Conservation (phyloP, 441 rosid species). For the Euphorbia corollata region DNA sequence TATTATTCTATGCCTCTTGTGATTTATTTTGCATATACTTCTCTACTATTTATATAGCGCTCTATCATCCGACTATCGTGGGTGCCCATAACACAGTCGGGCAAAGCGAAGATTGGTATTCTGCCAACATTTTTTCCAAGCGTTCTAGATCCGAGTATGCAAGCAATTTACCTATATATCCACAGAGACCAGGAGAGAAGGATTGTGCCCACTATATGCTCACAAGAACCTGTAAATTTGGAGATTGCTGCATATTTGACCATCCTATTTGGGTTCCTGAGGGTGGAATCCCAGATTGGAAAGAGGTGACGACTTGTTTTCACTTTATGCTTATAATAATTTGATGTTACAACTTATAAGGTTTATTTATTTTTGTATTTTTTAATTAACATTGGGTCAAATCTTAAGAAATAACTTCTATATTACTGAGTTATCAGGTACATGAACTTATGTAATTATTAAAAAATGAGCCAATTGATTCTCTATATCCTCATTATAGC, state of each 20-base stretch:
- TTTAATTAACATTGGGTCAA: slow-evolving; percentile 9
- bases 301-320: slow-evolving; percentile 90
- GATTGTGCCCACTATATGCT: slow-evolving; percentile 99
- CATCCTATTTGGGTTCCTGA: slow-evolving; percentile 99
- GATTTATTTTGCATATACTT: slow-evolving; percentile 34
- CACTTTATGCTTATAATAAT: slow-evolving; percentile 34
- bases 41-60: slow-evolving; percentile 72
- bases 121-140: slow-evolving; percentile 67
- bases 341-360: slow-evolving; percentile 18
- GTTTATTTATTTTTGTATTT: slow-evolving; percentile 11
- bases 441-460: slow-evolving; percentile 9
- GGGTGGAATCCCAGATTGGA: slow-evolving; percentile 99
- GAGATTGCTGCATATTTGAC: slow-evolving; percentile 96
- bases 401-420: slow-evolving; percentile 6
- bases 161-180: slow-evolving; percentile 75
- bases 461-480: background rate
- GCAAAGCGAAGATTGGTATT: slow-evolving; percentile 92
- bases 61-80: slow-evolving; percentile 74
- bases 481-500: background rate
- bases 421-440: slow-evolving; percentile 2
- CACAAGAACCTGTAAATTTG: slow-evolving; percentile 96
- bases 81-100: slow-evolving; percentile 74
- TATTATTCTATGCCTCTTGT: slow-evolving; percentile 32
- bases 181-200: slow-evolving; percentile 95
- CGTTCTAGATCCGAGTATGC: slow-evolving; percentile 82